Evolutionary conservation across 345 rosid genomes (phyloP).

Genomic region (Kandelia obovata): DNA sequence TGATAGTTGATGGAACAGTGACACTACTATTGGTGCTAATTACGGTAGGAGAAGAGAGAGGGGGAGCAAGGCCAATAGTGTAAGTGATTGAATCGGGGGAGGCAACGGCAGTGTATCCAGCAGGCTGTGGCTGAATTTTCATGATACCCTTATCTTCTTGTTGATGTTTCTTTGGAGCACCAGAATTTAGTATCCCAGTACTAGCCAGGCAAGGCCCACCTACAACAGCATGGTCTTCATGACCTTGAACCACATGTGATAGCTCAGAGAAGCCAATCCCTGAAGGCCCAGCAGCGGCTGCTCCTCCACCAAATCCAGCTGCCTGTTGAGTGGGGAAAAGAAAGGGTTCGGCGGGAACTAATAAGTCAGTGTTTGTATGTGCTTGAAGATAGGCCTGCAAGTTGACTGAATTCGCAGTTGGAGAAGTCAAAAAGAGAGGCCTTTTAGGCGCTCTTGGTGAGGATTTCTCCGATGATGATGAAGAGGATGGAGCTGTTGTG

Average conservation of each 20-base stretch:
- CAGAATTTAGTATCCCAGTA: conserved; percentile 44
- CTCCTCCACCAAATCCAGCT: conserved; percentile 2
- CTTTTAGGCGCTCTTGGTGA: conserved; percentile 39
- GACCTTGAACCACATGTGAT: conserved; percentile 32
- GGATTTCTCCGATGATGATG: conserved; percentile 61
- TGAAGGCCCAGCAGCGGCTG: conserved; percentile 29
- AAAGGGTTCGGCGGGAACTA: conserved; percentile 46
- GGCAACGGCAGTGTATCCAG: conserved; percentile 19
- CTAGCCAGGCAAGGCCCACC: conserved; percentile 53
- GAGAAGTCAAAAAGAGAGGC: conserved; percentile 31
- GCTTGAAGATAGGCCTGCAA: conserved; percentile 39
- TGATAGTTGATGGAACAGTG: conserved; percentile 40
- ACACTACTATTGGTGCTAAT: conserved; percentile 20
- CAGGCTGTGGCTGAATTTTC: conserved; percentile 39
- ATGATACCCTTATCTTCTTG: conserved; percentile 35
- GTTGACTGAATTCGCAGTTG: conserved; percentile 44
- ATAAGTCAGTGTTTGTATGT: conserved; percentile 10
- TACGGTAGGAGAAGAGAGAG: conserved; percentile 13
- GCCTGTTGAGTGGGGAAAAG: conserved; percentile 38
- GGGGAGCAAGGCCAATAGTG: conserved; percentile 22
- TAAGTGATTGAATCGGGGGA: conserved; percentile 21
- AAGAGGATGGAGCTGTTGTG: conserved; percentile 34
- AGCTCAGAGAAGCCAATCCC: conserved; percentile 43
- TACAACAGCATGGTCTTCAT: conserved; percentile 22
- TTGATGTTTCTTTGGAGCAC: conserved; percentile 31